A percentile compares a stretch with the other conserved stretches of the same genome.
Evolutionary conservation across 345 rosid species (phyloP).

Genomic region (Salix exigua): DNA sequence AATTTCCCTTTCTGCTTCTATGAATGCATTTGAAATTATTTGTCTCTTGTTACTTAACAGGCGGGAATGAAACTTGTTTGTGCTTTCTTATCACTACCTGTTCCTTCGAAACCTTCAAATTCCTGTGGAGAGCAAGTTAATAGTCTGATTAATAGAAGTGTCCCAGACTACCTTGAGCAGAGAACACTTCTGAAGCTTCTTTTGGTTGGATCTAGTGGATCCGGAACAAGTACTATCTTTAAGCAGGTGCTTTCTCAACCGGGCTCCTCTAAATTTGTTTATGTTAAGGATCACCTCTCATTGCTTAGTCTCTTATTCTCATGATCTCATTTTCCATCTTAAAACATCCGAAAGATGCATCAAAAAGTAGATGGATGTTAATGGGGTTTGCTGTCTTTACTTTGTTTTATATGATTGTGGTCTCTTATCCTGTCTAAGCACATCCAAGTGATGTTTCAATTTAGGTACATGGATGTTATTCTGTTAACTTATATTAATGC

Average conservation of each 20-base stretch:
- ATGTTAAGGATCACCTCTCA: neutral
- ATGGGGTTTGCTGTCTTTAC: neutral
- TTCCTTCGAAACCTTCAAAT: constrained; percentile 75
- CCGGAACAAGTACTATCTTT: constrained; percentile 95
- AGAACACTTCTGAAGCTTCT: constrained; percentile 71
- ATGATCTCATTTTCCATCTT: neutral
- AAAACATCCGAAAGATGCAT: no score
- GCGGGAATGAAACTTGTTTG: constrained; percentile 89
- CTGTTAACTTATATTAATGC: neutral
- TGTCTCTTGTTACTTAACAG: constrained; percentile 40
- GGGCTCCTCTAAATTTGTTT: neutral
- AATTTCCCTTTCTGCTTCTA: neutral
- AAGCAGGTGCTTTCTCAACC: constrained; percentile 64
- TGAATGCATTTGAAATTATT: constrained; percentile 11
- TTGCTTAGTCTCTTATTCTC: neutral
- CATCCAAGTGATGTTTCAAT: neutral
- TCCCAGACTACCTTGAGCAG: constrained; percentile 75
- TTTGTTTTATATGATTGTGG: neutral
- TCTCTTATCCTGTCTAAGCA: neutral
- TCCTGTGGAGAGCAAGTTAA: constrained; percentile 50
- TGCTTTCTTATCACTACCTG: constrained; percentile 86
- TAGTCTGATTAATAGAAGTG: constrained; percentile 53
- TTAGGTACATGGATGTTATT: neutral
- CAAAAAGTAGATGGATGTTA: neutral
- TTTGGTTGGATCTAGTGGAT: constrained; percentile 78